Base-by-base conservation (phyloP, 345 rosid genomes). In the Mallotus nudiflorus region DNA sequence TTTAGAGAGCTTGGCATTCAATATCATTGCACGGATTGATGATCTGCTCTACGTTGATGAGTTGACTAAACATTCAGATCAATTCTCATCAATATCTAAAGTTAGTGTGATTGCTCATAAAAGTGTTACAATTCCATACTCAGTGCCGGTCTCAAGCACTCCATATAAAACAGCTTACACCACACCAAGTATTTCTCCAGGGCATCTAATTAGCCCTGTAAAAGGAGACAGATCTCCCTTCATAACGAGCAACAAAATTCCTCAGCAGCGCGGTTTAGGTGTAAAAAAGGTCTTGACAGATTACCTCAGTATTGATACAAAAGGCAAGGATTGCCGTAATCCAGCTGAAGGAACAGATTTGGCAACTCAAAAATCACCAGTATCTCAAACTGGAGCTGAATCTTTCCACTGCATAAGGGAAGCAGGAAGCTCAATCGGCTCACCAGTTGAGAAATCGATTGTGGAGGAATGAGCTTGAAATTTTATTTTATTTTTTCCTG, bases 1-100 rank as follows among this genome's bases (percentile, higher is more conserved):
- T 48, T 77, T 95, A 69, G 99, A 95, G 80, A 90, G 99, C 81
- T 80, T 95, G 62, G 94, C 99, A 7, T 95, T 86, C 80, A 95
- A 95, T 63, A 88, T 92, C 0, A 86, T 95, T 1, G 97, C 99
- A 29, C 90, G 99, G 9, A 85, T 95, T 11, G 98, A 92, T 65
- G 99, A 95, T 73, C 72, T 92, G 51, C 90, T 95, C 52, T 87
- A 90, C 46, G 96, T 95, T 40, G 96, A 95, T 54, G 96, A 92
- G 76, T 73, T 91, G 58, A 87, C 91, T 65, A 89, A 85, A 73
- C 94, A 87, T 68, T 83, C 96, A 0, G 99, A 89, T 69, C 86
- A 83, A 22, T 73, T 81, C 71, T 69, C 88, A 8, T 80, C 96
- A 1, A 83, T 80, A 69, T 79, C 93, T 4, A 88, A 85, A 12